A percentile compares a stretch with the other conserved stretches of the same genome.
phyloP scores from a whole-genome alignment of 768 basidiomycete species.

The Lactifluus volemus region DNA sequence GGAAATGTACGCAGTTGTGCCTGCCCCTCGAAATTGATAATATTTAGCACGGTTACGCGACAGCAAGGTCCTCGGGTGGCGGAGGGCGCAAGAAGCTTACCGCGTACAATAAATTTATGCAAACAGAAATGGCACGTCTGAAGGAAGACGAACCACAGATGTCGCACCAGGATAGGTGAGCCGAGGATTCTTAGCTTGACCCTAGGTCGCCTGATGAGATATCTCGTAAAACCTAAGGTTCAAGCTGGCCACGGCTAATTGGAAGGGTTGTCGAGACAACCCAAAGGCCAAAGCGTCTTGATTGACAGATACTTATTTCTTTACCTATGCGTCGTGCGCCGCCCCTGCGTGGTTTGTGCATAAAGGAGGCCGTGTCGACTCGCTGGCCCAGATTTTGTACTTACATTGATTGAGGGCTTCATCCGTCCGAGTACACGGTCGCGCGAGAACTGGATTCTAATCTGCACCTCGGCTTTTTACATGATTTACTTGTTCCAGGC shows the following conservation, averaged over 20 bases:
- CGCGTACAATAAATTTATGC: slow-evolving; percentile 75
- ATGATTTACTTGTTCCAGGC: neutral
- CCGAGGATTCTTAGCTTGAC: neutral
- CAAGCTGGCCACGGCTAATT: slow-evolving; percentile 66
- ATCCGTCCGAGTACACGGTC: neutral
- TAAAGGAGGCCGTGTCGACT: neutral
- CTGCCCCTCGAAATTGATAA: neutral
- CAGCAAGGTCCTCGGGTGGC: slow-evolving; percentile 45
- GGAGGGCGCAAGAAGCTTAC: slow-evolving; percentile 54
- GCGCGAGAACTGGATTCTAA: slow-evolving; percentile 4
- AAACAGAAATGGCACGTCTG: slow-evolving; percentile 69
- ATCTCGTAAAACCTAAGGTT: slow-evolving; percentile 37
- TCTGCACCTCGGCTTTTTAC: slow-evolving; percentile 1
- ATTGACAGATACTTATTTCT: slow-evolving; percentile 2
- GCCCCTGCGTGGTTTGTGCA: neutral
- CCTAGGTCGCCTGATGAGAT: slow-evolving; percentile 6
- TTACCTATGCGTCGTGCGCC: neutral
- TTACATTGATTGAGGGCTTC: neutral
- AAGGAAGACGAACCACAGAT: slow-evolving; percentile 69
- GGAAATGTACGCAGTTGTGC: slow-evolving; percentile 12
- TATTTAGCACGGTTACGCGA: slow-evolving; percentile 16
- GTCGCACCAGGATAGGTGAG: slow-evolving; percentile 65
- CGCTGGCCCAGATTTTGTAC: neutral
- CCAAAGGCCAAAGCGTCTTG: slow-evolving; percentile 15
- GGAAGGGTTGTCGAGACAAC: slow-evolving; percentile 65